Percentiles rank a stretch among this genome's conserved stretches.
Evolutionary conservation across 2,329 filamentous ascomycete species (phyloP).

Genomic region (Beauveria sp.): DNA sequence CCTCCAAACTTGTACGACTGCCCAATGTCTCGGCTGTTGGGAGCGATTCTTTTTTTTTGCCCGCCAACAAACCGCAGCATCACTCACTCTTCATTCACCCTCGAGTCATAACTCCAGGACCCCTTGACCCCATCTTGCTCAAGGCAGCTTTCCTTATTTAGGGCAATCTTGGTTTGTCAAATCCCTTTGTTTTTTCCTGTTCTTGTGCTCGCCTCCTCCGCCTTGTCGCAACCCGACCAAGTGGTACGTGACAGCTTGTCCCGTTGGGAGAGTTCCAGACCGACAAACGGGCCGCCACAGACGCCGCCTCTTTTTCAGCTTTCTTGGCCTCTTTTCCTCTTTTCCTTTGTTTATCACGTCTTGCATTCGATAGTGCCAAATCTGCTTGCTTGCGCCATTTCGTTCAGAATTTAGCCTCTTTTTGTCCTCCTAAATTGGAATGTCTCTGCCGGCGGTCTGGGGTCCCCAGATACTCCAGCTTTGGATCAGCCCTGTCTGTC

Average conservation of each 20-base stretch:
- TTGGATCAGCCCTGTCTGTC: neutral
- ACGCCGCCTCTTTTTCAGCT: neutral
- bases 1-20: neutral
- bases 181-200: neutral
- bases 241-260: neutral
- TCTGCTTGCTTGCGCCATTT: too few species aligned
- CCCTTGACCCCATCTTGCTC: neutral
- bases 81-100: neutral
- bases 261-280: constrained; percentile 1
- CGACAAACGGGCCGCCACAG: constrained; percentile 2
- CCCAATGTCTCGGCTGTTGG: constrained; percentile 9
- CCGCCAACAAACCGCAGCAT: too few species aligned
- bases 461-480: constrained; percentile 8
- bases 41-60: neutral
- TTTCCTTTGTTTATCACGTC: neutral
- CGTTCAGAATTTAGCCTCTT: neutral
- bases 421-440: neutral
- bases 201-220: neutral
- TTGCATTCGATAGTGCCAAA: neutral
- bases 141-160: neutral
- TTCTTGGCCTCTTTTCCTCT: neutral
- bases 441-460: constrained; percentile 1
- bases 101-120: neutral
- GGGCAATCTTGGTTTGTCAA: neutral
- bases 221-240: neutral